phyloP scores from a whole-genome alignment of 768 basidiomycete species.

The Rhizopogon sp. region DNA sequence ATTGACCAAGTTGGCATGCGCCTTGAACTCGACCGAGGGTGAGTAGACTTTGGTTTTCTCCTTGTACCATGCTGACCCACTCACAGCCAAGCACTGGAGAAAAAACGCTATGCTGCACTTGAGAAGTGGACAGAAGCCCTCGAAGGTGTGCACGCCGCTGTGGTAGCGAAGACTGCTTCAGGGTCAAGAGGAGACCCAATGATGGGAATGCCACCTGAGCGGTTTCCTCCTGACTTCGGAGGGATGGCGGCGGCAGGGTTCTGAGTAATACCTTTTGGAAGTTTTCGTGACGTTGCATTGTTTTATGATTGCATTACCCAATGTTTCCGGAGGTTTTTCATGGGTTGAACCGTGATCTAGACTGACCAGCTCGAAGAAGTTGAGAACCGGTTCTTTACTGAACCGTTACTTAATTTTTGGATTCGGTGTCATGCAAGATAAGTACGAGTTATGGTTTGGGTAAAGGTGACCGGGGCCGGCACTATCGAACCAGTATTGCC shows the following conservation, averaged over 20 bases:
- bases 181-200: slow-evolving; percentile 27
- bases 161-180: slow-evolving; percentile 65
- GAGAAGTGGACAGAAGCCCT: slow-evolving; percentile 82
- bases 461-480: too few relatives aligned
- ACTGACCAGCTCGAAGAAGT: neutral
- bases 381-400: too few relatives aligned
- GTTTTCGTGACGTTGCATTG: neutral
- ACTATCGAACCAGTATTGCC: too few relatives aligned
- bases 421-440: too few relatives aligned
- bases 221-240: slow-evolving; percentile 25
- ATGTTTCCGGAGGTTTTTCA: neutral
- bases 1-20: slow-evolving; percentile 97
- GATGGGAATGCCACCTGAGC: slow-evolving; percentile 26
- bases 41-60: slow-evolving; percentile 21
- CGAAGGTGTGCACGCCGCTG: slow-evolving; percentile 68
- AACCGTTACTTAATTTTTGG: too few relatives aligned
- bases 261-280: neutral
- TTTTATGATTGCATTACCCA: neutral
- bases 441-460: too few relatives aligned
- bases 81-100: slow-evolving; percentile 78
- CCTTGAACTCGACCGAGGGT: slow-evolving; percentile 88
- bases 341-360: neutral
- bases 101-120: slow-evolving; percentile 77
- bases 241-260: slow-evolving; percentile 12
- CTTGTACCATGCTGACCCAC: slow-evolving; percentile 2